phyloP scores from a whole-genome alignment of 768 basidiomycete genomes.

The Roridomyces roridus region DNA sequence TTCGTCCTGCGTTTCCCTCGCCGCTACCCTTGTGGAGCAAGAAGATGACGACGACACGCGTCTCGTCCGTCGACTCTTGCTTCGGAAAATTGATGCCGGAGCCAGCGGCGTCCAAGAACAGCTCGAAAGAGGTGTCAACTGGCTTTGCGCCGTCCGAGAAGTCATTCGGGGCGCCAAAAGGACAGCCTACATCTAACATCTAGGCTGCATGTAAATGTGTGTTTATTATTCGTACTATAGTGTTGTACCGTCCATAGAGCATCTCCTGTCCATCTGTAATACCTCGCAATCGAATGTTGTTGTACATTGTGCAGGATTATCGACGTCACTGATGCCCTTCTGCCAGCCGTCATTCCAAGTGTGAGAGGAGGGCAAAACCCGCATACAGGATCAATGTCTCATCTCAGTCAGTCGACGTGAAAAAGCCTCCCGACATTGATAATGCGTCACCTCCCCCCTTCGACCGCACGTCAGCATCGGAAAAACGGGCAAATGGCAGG shows the following conservation, averaged over 20 bases:
- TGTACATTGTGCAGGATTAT: not conserved
- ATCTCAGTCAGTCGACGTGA: conserved; percentile 57
- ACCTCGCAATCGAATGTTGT: conserved; percentile 7
- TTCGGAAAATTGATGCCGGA: conserved; percentile 68
- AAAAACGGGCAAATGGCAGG: not conserved
- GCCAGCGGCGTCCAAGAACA: conserved; percentile 65
- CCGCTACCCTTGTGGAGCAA: conserved; percentile 54
- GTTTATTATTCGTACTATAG: conserved; percentile 21
- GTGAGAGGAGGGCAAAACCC: not conserved
- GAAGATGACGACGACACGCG: conserved; percentile 73
- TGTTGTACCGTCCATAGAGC: conserved; percentile 20
- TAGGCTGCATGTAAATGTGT: not conserved
- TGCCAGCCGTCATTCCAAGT: not conserved
- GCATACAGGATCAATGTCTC: conserved; percentile 27
- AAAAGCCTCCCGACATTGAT: conserved; percentile 91
- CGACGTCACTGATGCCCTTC: not conserved
- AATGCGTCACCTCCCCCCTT: conserved; percentile 96
- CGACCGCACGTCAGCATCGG: not conserved
- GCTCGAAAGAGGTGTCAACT: conserved; percentile 61
- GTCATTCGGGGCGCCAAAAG: conserved; percentile 63
- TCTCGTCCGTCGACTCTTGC: conserved; percentile 64
- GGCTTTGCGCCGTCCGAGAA: conserved; percentile 71
- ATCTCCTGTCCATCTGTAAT: conserved; percentile 15
- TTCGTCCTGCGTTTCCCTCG: conserved; percentile 53
- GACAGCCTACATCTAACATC: conserved; percentile 48